Conservation (phyloP, 169 alveolate species). For the Miamiensis avidus region DNA sequence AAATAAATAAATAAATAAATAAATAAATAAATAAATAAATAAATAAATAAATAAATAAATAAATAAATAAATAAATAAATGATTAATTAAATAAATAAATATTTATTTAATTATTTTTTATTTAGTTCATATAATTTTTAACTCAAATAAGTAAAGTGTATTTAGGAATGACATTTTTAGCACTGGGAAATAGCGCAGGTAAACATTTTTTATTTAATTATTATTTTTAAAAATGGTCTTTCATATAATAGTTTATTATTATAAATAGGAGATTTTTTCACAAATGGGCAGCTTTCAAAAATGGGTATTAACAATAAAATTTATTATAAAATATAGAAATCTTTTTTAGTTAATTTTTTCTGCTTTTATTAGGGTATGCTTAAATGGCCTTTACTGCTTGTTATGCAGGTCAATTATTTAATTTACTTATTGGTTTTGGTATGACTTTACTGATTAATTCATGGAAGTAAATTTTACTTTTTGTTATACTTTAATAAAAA, state of each 20-base stretch:
- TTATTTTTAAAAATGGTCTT: too few relatives aligned
- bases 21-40: too few relatives aligned
- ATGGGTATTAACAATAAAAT: background rate
- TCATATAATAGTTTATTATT: too few relatives aligned
- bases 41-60: too few relatives aligned
- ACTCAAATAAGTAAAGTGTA: background rate
- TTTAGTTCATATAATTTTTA: too few relatives aligned
- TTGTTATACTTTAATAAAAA: background rate
- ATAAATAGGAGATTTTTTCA: background rate
- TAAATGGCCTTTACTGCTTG: background rate
- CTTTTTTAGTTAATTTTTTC: too few relatives aligned
- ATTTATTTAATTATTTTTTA: too few relatives aligned
- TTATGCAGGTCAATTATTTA: background rate
- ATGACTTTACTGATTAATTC: background rate
- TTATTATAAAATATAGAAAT: background rate
- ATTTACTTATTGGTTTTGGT: background rate
- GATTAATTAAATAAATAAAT: too few relatives aligned
- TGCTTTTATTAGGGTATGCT: background rate
- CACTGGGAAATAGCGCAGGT: background rate
- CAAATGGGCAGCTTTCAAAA: background rate
- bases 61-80: too few relatives aligned
- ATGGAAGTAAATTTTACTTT: background rate
- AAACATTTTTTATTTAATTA: too few relatives aligned
- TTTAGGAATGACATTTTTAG: background rate
- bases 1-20: too few relatives aligned